Base-by-base conservation (phyloP, 495 filamentous ascomycete species). In the Parachaetomium inaequale region DNA sequence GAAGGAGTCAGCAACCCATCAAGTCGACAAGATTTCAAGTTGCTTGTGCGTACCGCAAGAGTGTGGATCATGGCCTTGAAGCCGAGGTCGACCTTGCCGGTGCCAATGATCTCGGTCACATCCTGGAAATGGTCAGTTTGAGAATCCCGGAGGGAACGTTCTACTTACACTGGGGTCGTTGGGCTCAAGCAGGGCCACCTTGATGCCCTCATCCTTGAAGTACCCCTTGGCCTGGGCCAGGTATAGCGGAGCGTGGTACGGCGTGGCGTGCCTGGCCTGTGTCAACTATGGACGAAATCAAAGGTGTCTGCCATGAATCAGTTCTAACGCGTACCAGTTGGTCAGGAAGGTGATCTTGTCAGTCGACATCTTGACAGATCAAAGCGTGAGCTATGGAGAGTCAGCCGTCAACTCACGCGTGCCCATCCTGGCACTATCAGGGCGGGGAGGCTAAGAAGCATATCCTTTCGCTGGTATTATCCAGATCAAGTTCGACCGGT, bases 381-480 rank as follows among this genome's bases (percentile, higher is more conserved):
- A 68, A 66, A 61, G 42, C 57, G 56, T 63, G 65, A 51, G 52
- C 73, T 75, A 62, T 61, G n/a, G 49, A 42, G 59, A 63, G 73
- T 78, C 63, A 76, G 75, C 68, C 58, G 70, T 57, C 43, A 38
- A 58, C 56, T 58, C 56, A 26, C 4, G 45, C 31, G 45, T 58
- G 56, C 56, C 55, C 11, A 19, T 6, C n/a, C 51, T 62, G 63
- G 63, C 58, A 50, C 64, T 38, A 55, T 64, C 69, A 31, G 65
- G 59, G 68, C 67, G 71, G 72, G 76, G 72, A 68, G 75, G 77
- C 74, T 76, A 84, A 83, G 78, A 83, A 84, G 86, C 85, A 87
- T 85, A 83, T 88, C 82, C 86, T 88, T 88, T 85, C 86, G 86
- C 86, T 87, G 84, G 86, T 82, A 89, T 89, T 88, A 86, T 87